These are phyloP conservation scores for Cornus suecica DNA, from an alignment of 148 eudicot species.

Conservation along the genomic window DNA sequence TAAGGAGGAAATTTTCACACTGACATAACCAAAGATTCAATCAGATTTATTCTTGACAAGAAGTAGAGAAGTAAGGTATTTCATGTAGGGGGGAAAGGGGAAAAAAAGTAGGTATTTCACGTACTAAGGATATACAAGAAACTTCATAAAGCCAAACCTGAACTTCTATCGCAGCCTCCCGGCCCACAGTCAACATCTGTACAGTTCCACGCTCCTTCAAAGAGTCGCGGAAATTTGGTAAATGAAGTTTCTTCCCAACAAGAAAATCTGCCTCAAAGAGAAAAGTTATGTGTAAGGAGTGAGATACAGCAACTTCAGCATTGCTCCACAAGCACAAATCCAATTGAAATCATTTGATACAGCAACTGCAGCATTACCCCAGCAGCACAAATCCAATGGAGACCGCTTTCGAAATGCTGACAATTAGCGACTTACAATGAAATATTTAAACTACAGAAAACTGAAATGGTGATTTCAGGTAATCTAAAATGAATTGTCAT, in stretches of 20 bases:
- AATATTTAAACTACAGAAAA: slow-evolving; percentile 39
- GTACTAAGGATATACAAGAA: not conserved
- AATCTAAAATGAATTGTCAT: slow-evolving; percentile 5
- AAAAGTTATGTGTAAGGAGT: slow-evolving; percentile 55
- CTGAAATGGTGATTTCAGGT: slow-evolving; percentile 14
- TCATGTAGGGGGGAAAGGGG: no score
- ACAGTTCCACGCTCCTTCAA: slow-evolving; percentile 86
- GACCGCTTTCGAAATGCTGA: slow-evolving; percentile 90
- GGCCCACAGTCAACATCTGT: slow-evolving; percentile 89
- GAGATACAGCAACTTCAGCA: slow-evolving; percentile 57
- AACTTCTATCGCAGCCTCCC: slow-evolving; percentile 96
- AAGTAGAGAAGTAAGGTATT: not conserved
- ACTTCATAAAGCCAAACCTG: slow-evolving; percentile 54
- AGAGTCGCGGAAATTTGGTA: slow-evolving; percentile 89
- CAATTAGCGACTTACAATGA: slow-evolving; percentile 82
- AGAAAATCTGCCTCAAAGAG: slow-evolving; percentile 91
- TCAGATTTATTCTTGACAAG: not conserved
- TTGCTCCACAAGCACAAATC: slow-evolving; percentile 61
- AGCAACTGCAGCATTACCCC: slow-evolving; percentile 93
- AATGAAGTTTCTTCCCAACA: slow-evolving; percentile 68
- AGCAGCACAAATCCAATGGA: slow-evolving; percentile 95
- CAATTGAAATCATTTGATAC: slow-evolving; percentile 56
- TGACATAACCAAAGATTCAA: not conserved
- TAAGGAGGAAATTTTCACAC: not conserved
- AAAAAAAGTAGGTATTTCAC: not conserved